Evolutionary conservation across 108 stramenopile genomes (phyloP).

Genomic region (Schizochytrium sp.): DNA sequence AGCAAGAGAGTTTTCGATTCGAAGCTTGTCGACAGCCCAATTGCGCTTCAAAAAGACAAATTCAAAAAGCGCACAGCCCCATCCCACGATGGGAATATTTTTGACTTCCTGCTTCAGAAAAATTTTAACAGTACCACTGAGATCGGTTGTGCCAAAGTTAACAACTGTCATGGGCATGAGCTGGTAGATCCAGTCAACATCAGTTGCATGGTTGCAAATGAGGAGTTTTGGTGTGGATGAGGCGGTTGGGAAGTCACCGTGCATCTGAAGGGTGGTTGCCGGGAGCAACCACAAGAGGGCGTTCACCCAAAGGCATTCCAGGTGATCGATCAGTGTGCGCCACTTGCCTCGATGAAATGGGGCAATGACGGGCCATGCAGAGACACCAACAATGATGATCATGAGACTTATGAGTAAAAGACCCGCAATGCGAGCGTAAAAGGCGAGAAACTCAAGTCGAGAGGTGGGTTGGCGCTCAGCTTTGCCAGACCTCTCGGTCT

Average conservation of each 20-base stretch:
- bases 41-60: conserved; percentile 71
- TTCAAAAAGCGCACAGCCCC: conserved; percentile 65
- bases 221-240: conserved; percentile 39
- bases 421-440: conserved; percentile 48
- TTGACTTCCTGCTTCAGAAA: conserved; percentile 49
- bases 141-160: conserved; percentile 44
- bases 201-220: conserved; percentile 51
- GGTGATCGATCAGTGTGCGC: conserved; percentile 49
- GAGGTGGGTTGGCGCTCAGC: not conserved
- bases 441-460: not conserved
- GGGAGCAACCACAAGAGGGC: conserved; percentile 42
- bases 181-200: conserved; percentile 52
- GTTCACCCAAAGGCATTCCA: conserved; percentile 53
- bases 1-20: conserved; percentile 62
- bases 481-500: not conserved
- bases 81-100: conserved; percentile 2
- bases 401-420: conserved; percentile 39
- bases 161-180: conserved; percentile 9
- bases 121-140: conserved; percentile 30
- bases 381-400: conserved; percentile 29
- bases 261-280: conserved; percentile 28
- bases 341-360: conserved; percentile 46
- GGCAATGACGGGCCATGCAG: conserved; percentile 28
- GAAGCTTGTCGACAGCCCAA: conserved; percentile 67
- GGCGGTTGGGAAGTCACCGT: conserved; percentile 50